Conservation (phyloP, 202 grass and related monocot genomes). For the Alloteropsis angusta region DNA sequence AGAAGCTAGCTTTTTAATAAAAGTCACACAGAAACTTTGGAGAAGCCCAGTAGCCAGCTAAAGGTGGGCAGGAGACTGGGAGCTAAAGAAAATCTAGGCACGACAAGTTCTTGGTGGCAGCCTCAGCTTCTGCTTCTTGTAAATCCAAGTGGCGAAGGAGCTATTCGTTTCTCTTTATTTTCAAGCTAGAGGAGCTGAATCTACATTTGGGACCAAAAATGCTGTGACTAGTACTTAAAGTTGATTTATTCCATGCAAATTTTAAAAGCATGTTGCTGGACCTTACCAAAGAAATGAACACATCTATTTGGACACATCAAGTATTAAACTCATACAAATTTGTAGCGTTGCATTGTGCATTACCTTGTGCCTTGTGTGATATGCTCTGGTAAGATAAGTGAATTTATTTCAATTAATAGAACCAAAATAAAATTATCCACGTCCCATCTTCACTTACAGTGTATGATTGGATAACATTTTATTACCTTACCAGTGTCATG, state of each 20-base stretch:
- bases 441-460: not conserved
- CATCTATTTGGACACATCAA: not conserved
- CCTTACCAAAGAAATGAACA: not conserved
- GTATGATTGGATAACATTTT: slow-evolving; percentile 22
- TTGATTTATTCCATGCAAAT: not conserved
- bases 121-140: not conserved
- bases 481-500: slow-evolving; percentile 63
- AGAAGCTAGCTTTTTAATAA: not conserved
- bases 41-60: not conserved
- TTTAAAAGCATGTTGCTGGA: not conserved
- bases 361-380: not conserved
- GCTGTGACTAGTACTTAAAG: not conserved
- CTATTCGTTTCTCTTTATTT: not conserved
- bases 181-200: slow-evolving; percentile 8
- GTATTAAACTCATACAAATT: not conserved
- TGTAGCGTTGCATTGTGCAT: not conserved
- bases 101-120: slow-evolving; percentile 3
- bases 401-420: not conserved
- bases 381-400: not conserved
- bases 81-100: slow-evolving; percentile 9
- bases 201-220: not conserved
- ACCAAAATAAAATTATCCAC: not conserved
- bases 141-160: not conserved
- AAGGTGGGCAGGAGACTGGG: not conserved
- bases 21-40: not conserved